Conservation (phyloP, 257 asterid genomes). For the Solanum medicagineum region DNA sequence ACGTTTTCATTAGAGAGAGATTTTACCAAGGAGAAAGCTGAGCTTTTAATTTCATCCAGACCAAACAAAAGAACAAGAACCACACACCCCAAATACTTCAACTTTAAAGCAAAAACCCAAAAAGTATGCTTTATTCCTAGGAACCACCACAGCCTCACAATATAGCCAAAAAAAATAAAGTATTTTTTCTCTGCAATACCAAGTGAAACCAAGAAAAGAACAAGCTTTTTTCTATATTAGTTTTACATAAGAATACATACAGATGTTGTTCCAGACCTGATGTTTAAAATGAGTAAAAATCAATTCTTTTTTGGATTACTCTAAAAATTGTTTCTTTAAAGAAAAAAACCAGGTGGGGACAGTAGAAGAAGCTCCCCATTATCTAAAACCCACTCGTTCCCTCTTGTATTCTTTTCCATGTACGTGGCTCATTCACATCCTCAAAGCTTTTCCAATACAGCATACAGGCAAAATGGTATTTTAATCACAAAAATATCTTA, state of each 20-base stretch:
- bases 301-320: background rate
- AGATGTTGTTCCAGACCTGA: background rate
- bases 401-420: background rate
- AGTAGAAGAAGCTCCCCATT: background rate
- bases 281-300: background rate
- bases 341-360: conserved; percentile 1
- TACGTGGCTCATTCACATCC: conserved; percentile 41
- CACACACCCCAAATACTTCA: conserved; percentile 26
- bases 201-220: background rate
- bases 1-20: conserved; percentile 11
- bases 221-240: background rate
- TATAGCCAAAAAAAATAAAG: conserved; percentile 10
- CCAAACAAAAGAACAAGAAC: conserved; percentile 15
- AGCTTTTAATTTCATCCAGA: conserved; percentile 6
- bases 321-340: background rate
- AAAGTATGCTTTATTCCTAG: conserved; percentile 18
- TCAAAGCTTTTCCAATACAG: conserved; percentile 18
- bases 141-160: conserved; percentile 56
- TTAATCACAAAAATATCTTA: conserved; percentile 3
- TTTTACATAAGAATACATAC: background rate
- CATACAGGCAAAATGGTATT: background rate
- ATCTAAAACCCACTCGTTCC: background rate
- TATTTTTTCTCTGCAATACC: background rate
- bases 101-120: background rate
- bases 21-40: background rate